Conservation (phyloP, 73 alveolate species). For the Tetrahymena elliotti region DNA sequence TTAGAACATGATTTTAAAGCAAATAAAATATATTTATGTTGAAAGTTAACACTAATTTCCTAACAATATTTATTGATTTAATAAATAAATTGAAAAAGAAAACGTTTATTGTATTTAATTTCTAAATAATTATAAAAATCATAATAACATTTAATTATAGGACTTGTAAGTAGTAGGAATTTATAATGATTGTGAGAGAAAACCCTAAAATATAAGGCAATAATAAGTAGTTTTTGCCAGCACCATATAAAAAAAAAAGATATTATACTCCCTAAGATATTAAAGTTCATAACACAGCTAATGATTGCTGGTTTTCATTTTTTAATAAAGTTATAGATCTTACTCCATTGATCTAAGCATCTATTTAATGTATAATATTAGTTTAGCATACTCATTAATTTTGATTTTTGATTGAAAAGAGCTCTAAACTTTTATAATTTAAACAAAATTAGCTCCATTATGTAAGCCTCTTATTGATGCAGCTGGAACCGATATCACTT, state of each 20-base stretch:
- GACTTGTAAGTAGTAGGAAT: background rate
- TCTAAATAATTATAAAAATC: background rate
- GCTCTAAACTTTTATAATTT: background rate
- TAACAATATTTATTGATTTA: background rate
- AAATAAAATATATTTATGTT: no score
- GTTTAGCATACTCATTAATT: background rate
- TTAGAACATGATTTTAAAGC: no score
- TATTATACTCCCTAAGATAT: conserved; percentile 94
- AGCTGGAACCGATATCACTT: conserved; percentile 95
- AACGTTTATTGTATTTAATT: background rate
- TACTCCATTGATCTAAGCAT: conserved; percentile 73
- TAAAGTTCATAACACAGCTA: conserved; percentile 87
- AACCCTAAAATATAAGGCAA: background rate
- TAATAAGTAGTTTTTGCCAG: conserved; percentile 40
- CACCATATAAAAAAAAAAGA: conserved; percentile 68
- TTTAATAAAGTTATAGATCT: conserved; percentile 88
- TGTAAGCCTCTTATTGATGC: conserved; percentile 87
- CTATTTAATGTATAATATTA: conserved; percentile 12
- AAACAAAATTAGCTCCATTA: conserved; percentile 43
- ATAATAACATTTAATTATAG: background rate
- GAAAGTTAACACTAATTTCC: no score
- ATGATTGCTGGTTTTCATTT: conserved; percentile 91
- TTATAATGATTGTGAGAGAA: background rate
- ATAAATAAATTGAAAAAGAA: background rate
- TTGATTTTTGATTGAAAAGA: no score